Percentiles rank a stretch among this genome's conserved stretches.
phyloP scores from a whole-genome alignment of 192 early-diverging fungal species.

The Pecoramyces ruminantium region DNA sequence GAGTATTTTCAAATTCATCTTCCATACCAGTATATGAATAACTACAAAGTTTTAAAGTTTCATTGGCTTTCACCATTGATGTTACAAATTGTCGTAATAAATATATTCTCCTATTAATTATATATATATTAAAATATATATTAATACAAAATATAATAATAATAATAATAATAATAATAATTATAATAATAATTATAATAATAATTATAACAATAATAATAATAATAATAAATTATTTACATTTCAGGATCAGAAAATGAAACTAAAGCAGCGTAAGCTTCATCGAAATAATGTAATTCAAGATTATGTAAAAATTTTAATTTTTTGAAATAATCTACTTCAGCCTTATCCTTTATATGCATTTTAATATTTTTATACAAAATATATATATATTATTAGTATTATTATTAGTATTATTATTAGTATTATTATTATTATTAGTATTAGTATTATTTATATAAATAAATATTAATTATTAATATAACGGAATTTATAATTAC shows the following conservation, averaged over 20 bases:
- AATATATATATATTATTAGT: no score
- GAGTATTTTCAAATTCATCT: background rate
- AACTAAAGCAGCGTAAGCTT: background rate
- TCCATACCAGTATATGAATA: background rate
- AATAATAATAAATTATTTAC: background rate
- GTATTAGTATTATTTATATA: background rate
- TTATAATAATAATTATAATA: no score
- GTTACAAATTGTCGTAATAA: background rate
- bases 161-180: no score
- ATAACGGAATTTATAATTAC: background rate
- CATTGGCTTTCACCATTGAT: background rate
- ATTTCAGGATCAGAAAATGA: background rate
- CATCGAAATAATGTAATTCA: background rate
- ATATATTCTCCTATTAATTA: background rate
- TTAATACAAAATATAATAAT: no score
- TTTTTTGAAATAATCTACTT: background rate
- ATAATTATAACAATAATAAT: no score
- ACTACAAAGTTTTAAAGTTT: background rate
- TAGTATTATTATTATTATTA: background rate
- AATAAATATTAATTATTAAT: no score
- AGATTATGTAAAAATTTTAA: background rate
- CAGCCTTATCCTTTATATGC: background rate
- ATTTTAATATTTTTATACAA: no score
- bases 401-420: no score
- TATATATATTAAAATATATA: no score